Evolutionary conservation across 495 filamentous ascomycete genomes (phyloP), one percentile per base, ranked within the genome.

Genomic region (Jackrogersella multiformis): DNA sequence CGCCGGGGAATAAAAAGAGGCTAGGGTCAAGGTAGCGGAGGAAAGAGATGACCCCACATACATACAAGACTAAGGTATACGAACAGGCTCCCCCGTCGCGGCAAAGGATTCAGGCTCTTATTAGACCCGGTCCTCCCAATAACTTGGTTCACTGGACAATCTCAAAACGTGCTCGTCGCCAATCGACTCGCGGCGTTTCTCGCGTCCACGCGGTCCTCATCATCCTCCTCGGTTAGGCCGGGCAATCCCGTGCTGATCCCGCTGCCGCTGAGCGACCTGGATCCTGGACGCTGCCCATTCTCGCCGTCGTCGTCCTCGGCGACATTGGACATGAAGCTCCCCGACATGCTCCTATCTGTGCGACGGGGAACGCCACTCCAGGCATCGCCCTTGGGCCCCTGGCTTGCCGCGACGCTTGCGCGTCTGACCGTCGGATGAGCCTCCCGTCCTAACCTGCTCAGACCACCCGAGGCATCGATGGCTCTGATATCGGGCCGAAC

Each of bases 351-450:
- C 34, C 85, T 89, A 71, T 93, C 92, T 34, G 85, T 83, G 64
- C 93, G 85, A 64, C 95, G 86, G 16, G 93, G 92, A 28, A 97
- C 92, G 30, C 96, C 96, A 71, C 92, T 96, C 95, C 95, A 99
- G 7, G 96, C 90, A 75, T 99, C 95, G 4, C 96, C 95, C 78
- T 93, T 93, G 12, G 95, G 94, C 1, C 96, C 96, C 77, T 99
- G 95, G 70, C 90, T 93, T 5, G 90, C 89, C 2, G 89, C 88
- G 41, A 96, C 74, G 73, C 91, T 97, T 18, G 90, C 73, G 49
- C 94, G 87, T 45, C 95, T 85, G 15, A 80, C 79, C 5, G 89
- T 79, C 0, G 95, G 93, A 73, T 96, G 94, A 24, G 89, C 79
- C 75, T 99, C 96, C 45, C 95, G 86, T 16, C 95, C 95, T 18